Percentiles rank a stretch among this genome's conserved stretches.
Conservation (phyloP, 1,139 yeast genomes). For the Pichia sp. region DNA sequence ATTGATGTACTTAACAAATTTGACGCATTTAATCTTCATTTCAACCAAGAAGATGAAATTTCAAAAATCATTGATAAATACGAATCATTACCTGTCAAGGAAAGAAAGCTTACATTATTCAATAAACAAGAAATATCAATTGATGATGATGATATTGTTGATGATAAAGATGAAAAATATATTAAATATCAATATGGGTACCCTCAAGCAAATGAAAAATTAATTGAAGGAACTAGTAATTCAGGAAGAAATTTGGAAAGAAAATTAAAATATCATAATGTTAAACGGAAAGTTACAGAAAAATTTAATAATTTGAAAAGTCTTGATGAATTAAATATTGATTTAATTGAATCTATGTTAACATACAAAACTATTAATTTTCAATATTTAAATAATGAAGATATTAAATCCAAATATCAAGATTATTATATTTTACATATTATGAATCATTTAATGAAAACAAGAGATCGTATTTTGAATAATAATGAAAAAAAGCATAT, state of each 20-base stretch:
- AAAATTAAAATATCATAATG: slow-evolving; percentile 23
- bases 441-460: slow-evolving; percentile 76
- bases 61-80: slow-evolving; percentile 32
- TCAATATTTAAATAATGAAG: slow-evolving; percentile 45
- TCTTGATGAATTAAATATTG: slow-evolving; percentile 26
- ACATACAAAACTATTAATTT: slow-evolving; percentile 67
- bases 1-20: slow-evolving; percentile 28
- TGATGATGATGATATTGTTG: slow-evolving; percentile 10
- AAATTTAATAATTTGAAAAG: slow-evolving; percentile 14
- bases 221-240: slow-evolving; percentile 5
- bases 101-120: slow-evolving; percentile 6
- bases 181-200: slow-evolving; percentile 20
- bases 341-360: slow-evolving; percentile 55
- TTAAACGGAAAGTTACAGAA: slow-evolving; percentile 23
- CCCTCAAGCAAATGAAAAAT: slow-evolving; percentile 3
- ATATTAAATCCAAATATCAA: slow-evolving; percentile 45
- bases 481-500: slow-evolving; percentile 56
- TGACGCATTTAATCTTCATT: slow-evolving; percentile 76
- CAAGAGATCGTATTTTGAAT: slow-evolving; percentile 74
- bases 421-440: slow-evolving; percentile 65
- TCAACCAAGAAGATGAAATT: slow-evolving; percentile 45
- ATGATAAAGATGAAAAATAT: slow-evolving; percentile 15
- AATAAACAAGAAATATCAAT: slow-evolving; percentile 5
- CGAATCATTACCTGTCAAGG: slow-evolving; percentile 17
- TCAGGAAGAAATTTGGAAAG: slow-evolving; percentile 9